A percentile compares a stretch with the other conserved stretches of the same genome.
Evolutionary conservation across 441 rosid genomes (phyloP).

Genomic region (Mallotus repandus): DNA sequence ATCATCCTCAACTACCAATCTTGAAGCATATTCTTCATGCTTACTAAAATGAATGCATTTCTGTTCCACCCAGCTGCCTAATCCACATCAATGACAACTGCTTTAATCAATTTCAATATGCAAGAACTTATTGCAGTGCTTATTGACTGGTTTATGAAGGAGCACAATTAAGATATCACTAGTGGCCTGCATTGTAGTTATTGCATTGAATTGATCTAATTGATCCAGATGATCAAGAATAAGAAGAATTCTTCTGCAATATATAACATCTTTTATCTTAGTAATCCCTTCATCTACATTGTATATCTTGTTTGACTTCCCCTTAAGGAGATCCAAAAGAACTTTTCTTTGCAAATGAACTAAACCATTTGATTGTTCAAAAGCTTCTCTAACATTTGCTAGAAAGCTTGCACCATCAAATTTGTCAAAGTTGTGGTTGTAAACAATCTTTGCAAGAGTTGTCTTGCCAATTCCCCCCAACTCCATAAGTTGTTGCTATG

Average conservation of each 20-base stretch:
- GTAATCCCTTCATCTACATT: slow-evolving; percentile 17
- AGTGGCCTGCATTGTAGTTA: slow-evolving; percentile 11
- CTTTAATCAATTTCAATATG: slow-evolving; percentile 52
- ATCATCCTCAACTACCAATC: slow-evolving; percentile 47
- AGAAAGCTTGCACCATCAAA: slow-evolving; percentile 20
- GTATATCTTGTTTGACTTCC: slow-evolving; percentile 13
- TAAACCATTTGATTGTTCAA: slow-evolving; percentile 3
- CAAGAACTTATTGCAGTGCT: slow-evolving; percentile 43
- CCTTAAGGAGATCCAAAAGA: slow-evolving; percentile 12
- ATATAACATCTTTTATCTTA: slow-evolving; percentile 11
- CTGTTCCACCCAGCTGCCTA: slow-evolving; percentile 55
- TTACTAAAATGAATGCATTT: slow-evolving; percentile 36
- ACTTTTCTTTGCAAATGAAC: slow-evolving; percentile 17
- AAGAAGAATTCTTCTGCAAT: slow-evolving; percentile 10
- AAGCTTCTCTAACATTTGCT: slow-evolving; percentile 19
- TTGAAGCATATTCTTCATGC: slow-evolving; percentile 37
- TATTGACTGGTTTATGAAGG: slow-evolving; percentile 53
- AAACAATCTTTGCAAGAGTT: slow-evolving; percentile 19
- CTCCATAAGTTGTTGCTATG: slow-evolving; percentile 18
- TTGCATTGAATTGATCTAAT: slow-evolving; percentile 14
- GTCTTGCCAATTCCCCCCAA: slow-evolving; percentile 24
- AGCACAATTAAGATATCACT: slow-evolving; percentile 45
- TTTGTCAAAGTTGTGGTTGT: slow-evolving; percentile 17
- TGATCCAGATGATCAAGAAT: slow-evolving; percentile 23
- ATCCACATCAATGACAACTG: slow-evolving; percentile 53